Evolutionary conservation across 1,139 yeast genomes (phyloP), one percentile per base, ranked within the genome.

Genomic region (Blastobotrys raffinosifermentans): DNA sequence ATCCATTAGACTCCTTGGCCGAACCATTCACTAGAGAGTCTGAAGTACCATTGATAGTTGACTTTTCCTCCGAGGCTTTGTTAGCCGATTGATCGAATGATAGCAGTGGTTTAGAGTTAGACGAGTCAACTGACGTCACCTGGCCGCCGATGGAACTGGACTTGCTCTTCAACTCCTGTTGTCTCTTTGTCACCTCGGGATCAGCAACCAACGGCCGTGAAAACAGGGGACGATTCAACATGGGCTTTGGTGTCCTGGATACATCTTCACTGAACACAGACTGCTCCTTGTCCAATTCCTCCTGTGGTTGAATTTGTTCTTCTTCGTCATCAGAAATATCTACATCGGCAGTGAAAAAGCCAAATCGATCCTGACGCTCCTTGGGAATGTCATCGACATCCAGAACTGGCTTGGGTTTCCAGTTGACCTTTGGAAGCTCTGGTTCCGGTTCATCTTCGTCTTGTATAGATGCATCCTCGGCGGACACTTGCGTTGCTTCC

Each of bases 271-370:
- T 26, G 4, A 15, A 17, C n/a, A 18, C 15, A 14, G 20, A 11
- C 22, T 13, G 23, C 30, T 16, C 6, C 15, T 25, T 13, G 20
- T 21, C 29, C 6, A 14, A 7, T 14, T 18, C 29, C 19, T 32
- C 29, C 19, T 32, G 21, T n/a, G 32, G 3, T 2, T 10, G 31
- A 11, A 19, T 26, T 4, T 32, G 31, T 16, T 41, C 41, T 10
- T 47, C 49, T 10, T 35, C 43, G 11, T 52, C 57, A 14, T 51
- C 57, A n/a, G 47, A 50, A 19, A 48, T 38, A 31, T 52, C 57
- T 32, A 54, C 48, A 21, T 47, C 51, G 4, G 57, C 60, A 14
- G 54, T 45, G 34, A 57, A 55, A 31, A 48, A 57, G 1, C 61
- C 61, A 0, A 55, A 56, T 17, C 51, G 40, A 19, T 45, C 41